phyloP scores from a whole-genome alignment of 306 rosid species.

The Medicago truncatula region DNA sequence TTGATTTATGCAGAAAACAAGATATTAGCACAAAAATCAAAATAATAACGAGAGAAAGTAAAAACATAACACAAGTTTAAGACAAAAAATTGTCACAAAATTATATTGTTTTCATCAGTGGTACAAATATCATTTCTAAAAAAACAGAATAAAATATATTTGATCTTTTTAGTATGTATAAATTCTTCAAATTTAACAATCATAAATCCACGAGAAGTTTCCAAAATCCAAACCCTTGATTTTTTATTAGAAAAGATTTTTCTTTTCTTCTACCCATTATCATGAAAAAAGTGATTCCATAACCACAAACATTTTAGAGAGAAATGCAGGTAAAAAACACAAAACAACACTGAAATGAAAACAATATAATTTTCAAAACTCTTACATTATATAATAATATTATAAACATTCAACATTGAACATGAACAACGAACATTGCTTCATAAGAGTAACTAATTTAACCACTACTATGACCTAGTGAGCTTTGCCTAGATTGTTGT shows the following conservation, averaged over 20 bases:
- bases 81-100: no score
- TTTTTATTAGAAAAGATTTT: background rate
- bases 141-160: no score
- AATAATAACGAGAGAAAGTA: no score
- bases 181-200: no score
- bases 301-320: constrained; percentile 1
- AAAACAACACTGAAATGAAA: constrained; percentile 18
- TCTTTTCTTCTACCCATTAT: no score
- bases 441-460: background rate
- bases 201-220: no score
- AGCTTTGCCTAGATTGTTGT: constrained; percentile 37
- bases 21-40: no score
- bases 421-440: background rate
- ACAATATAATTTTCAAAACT: constrained; percentile 3
- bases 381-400: background rate
- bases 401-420: background rate
- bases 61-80: no score
- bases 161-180: no score
- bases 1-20: no score
- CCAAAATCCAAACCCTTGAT: background rate
- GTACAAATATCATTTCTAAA: no score
- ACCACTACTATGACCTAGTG: constrained; percentile 30
- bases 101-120: no score
- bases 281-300: background rate
- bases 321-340: constrained; percentile 20